Evolutionary conservation across 2,329 filamentous ascomycete genomes (phyloP).

Genomic region (Fusarium sp.): DNA sequence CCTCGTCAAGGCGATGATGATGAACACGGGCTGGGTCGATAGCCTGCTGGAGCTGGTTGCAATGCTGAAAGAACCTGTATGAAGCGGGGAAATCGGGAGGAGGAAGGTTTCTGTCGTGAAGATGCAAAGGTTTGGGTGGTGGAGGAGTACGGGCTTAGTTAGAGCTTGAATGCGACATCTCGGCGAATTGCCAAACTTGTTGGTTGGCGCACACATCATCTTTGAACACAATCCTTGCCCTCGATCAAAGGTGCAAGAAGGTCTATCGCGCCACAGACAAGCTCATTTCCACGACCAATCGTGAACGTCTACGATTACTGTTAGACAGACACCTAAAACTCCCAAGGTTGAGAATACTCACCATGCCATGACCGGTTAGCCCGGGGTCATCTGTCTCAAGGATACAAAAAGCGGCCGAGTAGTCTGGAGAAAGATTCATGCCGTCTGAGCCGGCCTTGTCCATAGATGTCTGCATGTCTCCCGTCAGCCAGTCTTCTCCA

Average conservation of each 20-base stretch:
- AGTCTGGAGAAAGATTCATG: not conserved
- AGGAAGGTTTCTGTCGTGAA: no score
- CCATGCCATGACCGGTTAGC: not conserved
- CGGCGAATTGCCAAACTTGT: no score
- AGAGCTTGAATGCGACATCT: no score
- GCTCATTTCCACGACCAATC: slow-evolving; percentile 90
- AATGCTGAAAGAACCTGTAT: no score
- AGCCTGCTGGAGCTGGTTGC: no score
- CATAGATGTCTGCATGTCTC: not conserved
- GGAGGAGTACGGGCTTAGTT: no score
- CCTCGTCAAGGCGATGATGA: no score
- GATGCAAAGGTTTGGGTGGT: no score
- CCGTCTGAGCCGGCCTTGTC: not conserved
- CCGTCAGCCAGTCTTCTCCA: not conserved
- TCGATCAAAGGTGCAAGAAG: slow-evolving; percentile 74
- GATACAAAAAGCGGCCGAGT: not conserved
- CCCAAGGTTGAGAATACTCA: not conserved
- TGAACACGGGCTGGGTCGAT: no score
- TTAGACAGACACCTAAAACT: not conserved
- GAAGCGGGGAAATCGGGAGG: no score
- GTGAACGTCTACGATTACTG: slow-evolving; percentile 67
- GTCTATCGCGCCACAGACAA: slow-evolving; percentile 86
- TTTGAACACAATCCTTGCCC: slow-evolving; percentile 77
- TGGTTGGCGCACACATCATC: no score
- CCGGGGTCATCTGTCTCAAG: not conserved